A percentile compares a stretch with the other conserved stretches of the same genome.
Evolutionary conservation across 495 filamentous ascomycete genomes (phyloP).

Genomic region (Eremomyces bilateralis): DNA sequence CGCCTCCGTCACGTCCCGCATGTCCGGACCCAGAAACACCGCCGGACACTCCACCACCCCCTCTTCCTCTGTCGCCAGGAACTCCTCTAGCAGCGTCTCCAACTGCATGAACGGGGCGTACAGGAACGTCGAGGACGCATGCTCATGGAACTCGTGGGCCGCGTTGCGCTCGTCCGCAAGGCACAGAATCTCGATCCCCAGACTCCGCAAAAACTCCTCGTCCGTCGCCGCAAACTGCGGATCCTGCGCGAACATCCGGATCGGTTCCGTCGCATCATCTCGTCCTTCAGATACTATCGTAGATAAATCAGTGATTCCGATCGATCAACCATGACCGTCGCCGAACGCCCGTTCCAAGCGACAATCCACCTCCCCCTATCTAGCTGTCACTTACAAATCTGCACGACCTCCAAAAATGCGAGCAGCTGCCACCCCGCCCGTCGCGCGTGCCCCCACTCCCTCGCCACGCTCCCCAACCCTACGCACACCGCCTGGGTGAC

Average conservation of each 20-base stretch:
- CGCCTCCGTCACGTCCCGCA: not conserved
- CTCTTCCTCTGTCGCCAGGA: not conserved
- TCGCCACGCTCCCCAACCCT: too few relatives aligned
- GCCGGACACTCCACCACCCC: not conserved
- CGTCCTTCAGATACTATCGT: too few relatives aligned
- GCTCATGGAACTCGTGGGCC: not conserved
- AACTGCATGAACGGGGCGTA: not conserved
- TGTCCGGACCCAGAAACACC: not conserved
- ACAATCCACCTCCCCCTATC: not conserved
- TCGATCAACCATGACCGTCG: not conserved
- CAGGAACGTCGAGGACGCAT: not conserved
- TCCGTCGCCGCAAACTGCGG: not conserved
- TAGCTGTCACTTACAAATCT: not conserved
- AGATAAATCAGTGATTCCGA: not conserved
- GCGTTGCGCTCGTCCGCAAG: too few relatives aligned
- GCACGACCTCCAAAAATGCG: not conserved
- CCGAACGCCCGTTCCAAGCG: not conserved
- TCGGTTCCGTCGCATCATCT: not conserved
- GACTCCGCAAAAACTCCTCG: not conserved
- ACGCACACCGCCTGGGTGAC: too few relatives aligned
- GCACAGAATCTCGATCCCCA: not conserved
- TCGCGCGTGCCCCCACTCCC: too few relatives aligned
- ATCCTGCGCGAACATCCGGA: not conserved
- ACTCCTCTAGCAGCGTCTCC: not conserved
- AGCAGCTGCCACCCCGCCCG: not conserved